Base-by-base conservation (phyloP, 345 rosid genomes). In the Turnera subulata region DNA sequence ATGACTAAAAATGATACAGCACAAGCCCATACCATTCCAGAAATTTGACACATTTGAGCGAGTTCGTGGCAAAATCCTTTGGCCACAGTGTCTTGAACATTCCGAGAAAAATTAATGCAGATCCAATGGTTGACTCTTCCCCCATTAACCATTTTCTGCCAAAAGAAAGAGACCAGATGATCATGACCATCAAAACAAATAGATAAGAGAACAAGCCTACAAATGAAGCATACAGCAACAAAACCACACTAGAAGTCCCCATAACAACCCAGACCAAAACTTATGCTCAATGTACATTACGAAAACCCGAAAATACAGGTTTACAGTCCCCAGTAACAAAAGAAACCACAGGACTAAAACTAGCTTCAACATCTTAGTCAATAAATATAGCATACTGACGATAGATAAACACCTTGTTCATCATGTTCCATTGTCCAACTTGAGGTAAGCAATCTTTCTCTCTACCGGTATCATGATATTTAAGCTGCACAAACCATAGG, bases 141-240 rank as follows among this genome's bases (percentile, higher is more conserved):
- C 11, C 97, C 97, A 72, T 94, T 90, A 39, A 94, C 88, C 99
- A 94, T 90, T 94, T 94, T 94, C 99, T 94, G 81, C 75, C 71
- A 66, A 14, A 47, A 29, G 8, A 29, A 4, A 29, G 35, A 4
- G 35, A 3, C 4, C 4, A 29, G 35, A 29, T 29, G 5, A 29
- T 44, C 64, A 48, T 22, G 40, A 29, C 25, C n/a, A 59, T 11
- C 1, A 32, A 11, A 18, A 12, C 16, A 7, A 6, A 58, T 17
- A 23, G 50, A 21, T 13, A 14, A 21, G 14, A 46, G 13, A 23
- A 6, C 2, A 23, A 6, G 0, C 18, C 25, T 10, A 52, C 40
- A 17, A 51, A 51, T 24, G 21, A 51, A 51, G 37, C 33, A 7
- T 49, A 13, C 6, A 51, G 13, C 29, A 22, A 6, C 19, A 26